Percentiles rank a stretch among this genome's conserved stretches.
phyloP scores from a whole-genome alignment of 2,329 filamentous ascomycete species.

The Cladosporium velox region DNA sequence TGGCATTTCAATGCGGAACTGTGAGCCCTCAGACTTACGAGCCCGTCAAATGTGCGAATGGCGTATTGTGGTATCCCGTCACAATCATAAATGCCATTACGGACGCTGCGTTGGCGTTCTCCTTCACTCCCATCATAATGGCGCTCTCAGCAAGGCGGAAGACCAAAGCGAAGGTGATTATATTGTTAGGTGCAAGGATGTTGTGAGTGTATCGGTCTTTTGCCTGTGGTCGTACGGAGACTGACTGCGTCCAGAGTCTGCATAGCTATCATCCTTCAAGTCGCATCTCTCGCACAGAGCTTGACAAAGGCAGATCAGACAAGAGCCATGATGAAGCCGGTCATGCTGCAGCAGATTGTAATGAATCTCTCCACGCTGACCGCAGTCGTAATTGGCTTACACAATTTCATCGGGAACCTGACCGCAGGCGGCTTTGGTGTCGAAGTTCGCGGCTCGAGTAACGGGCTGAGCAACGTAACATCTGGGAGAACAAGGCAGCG shows the following conservation, averaged over 20 bases:
- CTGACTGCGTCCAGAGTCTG: neutral
- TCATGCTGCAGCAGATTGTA: conserved; percentile 1
- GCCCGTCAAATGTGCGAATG: neutral
- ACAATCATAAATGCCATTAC: neutral
- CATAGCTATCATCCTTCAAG: neutral
- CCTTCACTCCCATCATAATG: neutral
- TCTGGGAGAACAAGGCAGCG: neutral
- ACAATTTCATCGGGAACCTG: conserved; percentile 4
- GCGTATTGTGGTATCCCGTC: neutral
- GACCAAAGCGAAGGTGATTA: neutral
- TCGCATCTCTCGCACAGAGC: neutral
- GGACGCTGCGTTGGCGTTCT: neutral
- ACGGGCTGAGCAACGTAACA: neutral
- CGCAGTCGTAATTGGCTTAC: neutral
- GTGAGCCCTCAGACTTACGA: neutral
- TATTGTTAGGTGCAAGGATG: neutral
- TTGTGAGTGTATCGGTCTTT: neutral
- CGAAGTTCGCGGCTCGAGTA: conserved; percentile 5
- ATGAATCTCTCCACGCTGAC: conserved; percentile 4
- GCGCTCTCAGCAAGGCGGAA: neutral
- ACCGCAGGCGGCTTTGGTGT: conserved; percentile 7
- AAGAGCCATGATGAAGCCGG: conserved; percentile 10
- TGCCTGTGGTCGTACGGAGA: neutral
- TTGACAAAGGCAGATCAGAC: neutral
- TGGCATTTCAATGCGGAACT: conserved; percentile 4